Percentiles rank a stretch among this genome's conserved stretches.
phyloP scores from a whole-genome alignment of 202 grass and related monocot genomes.

The Carex arenaria region DNA sequence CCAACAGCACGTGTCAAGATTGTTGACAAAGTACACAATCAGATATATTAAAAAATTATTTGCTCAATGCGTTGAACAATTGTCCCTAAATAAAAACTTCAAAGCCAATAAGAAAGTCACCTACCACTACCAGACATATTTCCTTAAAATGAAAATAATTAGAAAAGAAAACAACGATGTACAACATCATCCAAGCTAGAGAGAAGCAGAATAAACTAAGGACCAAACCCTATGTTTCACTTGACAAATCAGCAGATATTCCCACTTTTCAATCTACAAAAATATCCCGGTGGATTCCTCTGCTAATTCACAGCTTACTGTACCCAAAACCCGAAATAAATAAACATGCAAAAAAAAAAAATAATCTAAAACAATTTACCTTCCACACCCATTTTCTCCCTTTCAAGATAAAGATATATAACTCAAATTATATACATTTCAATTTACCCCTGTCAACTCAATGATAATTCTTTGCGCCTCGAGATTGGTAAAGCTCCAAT shows the following conservation, averaged over 20 bases:
- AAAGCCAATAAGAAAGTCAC: not conserved
- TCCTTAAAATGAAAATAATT: conserved; percentile 5
- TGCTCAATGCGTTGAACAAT: not conserved
- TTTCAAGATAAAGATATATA: conserved; percentile 12
- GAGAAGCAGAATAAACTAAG: conserved; percentile 4
- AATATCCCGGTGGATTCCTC: not conserved
- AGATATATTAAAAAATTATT: not conserved
- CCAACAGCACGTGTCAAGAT: not conserved
- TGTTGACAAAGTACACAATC: not conserved
- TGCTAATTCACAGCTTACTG: conserved; percentile 2
- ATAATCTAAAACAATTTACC: conserved; percentile 16
- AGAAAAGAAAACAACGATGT: not conserved
- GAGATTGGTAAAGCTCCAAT: conserved; percentile 87
- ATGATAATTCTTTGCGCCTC: conserved; percentile 73
- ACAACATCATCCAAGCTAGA: conserved; percentile 14
- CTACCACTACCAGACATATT: conserved; percentile 1
- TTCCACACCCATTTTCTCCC: not conserved
- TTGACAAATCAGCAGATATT: conserved; percentile 10
- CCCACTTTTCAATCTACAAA: conserved; percentile 19
- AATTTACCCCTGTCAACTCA: conserved; percentile 34
- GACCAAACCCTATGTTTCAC: conserved; percentile 16
- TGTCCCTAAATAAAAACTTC: conserved; percentile 1
- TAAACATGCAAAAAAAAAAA: conserved; percentile 9
- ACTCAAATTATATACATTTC: conserved; percentile 22
- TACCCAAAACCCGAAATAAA: conserved; percentile 10